Percentiles rank a stretch among this genome's conserved stretches.
These are phyloP conservation scores for Biscogniauxia mediterranea DNA, from an alignment of 2,329 filamentous ascomycete species.

Conservation along the genomic window DNA sequence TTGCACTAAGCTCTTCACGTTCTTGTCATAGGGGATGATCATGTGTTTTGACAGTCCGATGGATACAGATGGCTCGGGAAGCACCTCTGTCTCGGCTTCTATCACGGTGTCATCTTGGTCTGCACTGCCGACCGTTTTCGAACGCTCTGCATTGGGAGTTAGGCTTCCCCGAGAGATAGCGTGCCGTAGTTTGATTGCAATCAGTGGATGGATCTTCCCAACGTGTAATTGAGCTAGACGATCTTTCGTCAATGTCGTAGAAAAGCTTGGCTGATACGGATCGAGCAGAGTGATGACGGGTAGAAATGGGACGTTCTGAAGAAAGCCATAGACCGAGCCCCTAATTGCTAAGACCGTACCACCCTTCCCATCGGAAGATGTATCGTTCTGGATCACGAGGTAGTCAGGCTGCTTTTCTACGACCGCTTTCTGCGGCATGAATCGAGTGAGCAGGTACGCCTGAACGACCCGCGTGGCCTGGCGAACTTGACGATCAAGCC, in stretches of 20 bases:
- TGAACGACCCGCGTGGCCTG: not conserved
- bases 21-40: conserved; percentile 24
- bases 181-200: conserved; percentile 40
- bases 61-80: conserved; percentile 39
- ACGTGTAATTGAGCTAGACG: conserved; percentile 38
- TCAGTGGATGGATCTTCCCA: conserved; percentile 38
- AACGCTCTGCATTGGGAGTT: not conserved
- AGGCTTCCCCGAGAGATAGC: conserved; percentile 30
- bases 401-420: not conserved
- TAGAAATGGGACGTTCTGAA: conserved; percentile 32
- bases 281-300: conserved; percentile 35
- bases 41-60: conserved; percentile 37
- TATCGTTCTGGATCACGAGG: not conserved
- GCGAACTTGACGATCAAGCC: conserved; percentile 1
- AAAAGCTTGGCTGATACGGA: conserved; percentile 40
- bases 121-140: not conserved
- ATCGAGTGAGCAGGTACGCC: not conserved
- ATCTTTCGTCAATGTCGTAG: conserved; percentile 36
- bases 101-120: conserved; percentile 28
- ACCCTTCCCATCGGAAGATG: not conserved
- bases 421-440: not conserved
- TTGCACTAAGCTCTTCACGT: conserved; percentile 37
- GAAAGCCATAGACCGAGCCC: conserved; percentile 41
- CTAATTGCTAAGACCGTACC: conserved; percentile 38
- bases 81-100: conserved; percentile 38